A percentile compares a stretch with the other conserved stretches of the same genome.
These are phyloP conservation scores for Monilinia laxa DNA, from an alignment of 2,329 filamentous ascomycete species.

Conservation along the genomic window DNA sequence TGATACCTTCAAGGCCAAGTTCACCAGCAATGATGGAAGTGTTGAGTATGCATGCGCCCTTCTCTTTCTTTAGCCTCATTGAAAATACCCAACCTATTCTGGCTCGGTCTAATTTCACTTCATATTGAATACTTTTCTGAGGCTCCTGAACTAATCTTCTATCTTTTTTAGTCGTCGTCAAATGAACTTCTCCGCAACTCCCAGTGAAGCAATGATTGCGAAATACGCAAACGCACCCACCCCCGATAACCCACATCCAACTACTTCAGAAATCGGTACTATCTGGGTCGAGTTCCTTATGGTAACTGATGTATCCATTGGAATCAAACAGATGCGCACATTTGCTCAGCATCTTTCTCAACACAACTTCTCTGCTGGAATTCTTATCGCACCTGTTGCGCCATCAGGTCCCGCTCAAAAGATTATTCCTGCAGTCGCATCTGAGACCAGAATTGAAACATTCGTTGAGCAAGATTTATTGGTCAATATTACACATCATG, in stretches of 20 bases:
- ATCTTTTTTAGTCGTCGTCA: constrained; percentile 63
- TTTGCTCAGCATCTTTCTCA: constrained; percentile 81
- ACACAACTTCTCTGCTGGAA: constrained; percentile 82
- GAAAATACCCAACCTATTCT: constrained; percentile 17
- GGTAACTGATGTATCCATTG: constrained; percentile 67
- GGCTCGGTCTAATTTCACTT: constrained; percentile 12
- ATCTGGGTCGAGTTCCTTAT: constrained; percentile 90
- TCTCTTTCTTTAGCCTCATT: neutral
- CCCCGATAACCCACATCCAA: constrained; percentile 65
- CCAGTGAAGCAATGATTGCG: constrained; percentile 77
- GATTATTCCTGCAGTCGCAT: constrained; percentile 74
- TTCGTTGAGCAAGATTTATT: constrained; percentile 95
- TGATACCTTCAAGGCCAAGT: constrained; percentile 74
- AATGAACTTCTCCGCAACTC: constrained; percentile 86
- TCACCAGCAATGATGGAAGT: constrained; percentile 68
- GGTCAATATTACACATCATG: constrained; percentile 97
- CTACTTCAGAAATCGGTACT: constrained; percentile 71
- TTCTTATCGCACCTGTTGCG: constrained; percentile 80
- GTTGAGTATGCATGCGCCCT: constrained; percentile 65
- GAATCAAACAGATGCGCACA: constrained; percentile 86
- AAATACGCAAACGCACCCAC: constrained; percentile 77
- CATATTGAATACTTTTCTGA: neutral
- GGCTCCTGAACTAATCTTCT: constrained; percentile 15
- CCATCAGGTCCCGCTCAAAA: constrained; percentile 87
- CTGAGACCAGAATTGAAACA: constrained; percentile 80